Conservation (phyloP, 176 grass and related monocot species). For the Carex myosuroides region DNA sequence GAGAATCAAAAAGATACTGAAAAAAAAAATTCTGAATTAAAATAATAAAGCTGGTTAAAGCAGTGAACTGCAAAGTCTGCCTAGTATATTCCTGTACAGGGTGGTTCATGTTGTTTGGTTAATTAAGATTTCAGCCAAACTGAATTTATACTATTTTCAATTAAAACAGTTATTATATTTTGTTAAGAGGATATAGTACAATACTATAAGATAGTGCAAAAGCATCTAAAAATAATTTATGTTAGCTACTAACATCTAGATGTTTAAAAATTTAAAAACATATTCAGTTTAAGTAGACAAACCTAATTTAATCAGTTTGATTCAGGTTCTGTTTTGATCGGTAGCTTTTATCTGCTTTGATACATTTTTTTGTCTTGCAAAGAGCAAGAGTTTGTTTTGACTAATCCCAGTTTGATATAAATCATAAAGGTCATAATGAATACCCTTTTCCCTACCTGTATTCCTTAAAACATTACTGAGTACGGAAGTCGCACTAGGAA, state of each 20-base stretch:
- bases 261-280: neutral
- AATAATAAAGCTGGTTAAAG: neutral
- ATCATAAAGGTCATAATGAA: neutral
- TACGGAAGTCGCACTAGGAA: neutral
- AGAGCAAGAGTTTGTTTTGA: neutral
- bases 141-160: neutral
- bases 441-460: neutral
- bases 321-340: neutral
- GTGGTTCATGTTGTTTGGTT: neutral
- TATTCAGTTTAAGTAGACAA: neutral
- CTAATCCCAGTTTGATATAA: neutral
- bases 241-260: neutral
- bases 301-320: neutral
- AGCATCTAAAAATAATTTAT: neutral
- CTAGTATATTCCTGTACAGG: neutral
- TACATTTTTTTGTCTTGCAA: neutral
- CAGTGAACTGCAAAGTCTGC: neutral
- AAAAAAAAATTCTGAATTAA: conserved; percentile 23
- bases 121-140: neutral
- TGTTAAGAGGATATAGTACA: neutral
- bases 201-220: neutral
- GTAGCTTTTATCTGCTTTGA: neutral
- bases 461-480: neutral
- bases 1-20: conserved; percentile 99
- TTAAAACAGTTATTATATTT: neutral